These are phyloP conservation scores for Melanopsichium pennsylvanicum DNA, from an alignment of 1,284 basidiomycete genomes.

Conservation along the genomic window DNA sequence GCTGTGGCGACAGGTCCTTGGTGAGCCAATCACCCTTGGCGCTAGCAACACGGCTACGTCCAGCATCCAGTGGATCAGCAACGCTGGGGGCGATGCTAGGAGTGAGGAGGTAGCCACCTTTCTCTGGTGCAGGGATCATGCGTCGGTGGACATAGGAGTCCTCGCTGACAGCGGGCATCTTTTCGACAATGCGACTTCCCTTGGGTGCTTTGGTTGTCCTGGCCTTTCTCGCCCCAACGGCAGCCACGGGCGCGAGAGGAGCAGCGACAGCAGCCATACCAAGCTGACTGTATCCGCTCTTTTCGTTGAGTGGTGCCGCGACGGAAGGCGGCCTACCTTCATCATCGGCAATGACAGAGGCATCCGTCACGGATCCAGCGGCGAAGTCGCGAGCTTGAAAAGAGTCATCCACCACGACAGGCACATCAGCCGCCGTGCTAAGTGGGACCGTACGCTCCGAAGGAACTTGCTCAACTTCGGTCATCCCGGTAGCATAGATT, in stretches of 20 bases:
- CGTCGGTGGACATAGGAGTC: slow-evolving; percentile 23
- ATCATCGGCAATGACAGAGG: slow-evolving; percentile 23
- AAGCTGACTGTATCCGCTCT: slow-evolving; percentile 26
- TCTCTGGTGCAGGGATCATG: slow-evolving; percentile 14
- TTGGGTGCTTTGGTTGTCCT: slow-evolving; percentile 19
- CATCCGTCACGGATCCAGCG: slow-evolving; percentile 14
- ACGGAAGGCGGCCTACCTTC: slow-evolving; percentile 13
- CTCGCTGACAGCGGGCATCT: slow-evolving; percentile 31
- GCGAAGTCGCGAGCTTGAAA: slow-evolving; percentile 25
- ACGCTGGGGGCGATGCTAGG: slow-evolving; percentile 47
- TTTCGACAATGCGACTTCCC: slow-evolving; percentile 30
- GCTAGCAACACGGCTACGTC: slow-evolving; percentile 8
- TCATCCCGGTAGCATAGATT: neutral
- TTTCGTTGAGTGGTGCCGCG: slow-evolving; percentile 15
- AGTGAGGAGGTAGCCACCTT: slow-evolving; percentile 40
- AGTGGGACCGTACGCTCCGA: neutral
- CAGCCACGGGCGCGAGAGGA: slow-evolving; percentile 5
- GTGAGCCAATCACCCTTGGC: slow-evolving; percentile 49
- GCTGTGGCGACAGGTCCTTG: slow-evolving; percentile 48
- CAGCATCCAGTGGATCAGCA: slow-evolving; percentile 38
- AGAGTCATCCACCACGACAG: neutral
- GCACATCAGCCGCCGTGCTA: slow-evolving; percentile 4
- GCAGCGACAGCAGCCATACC: slow-evolving; percentile 27
- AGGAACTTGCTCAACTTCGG: neutral
- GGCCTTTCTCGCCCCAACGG: slow-evolving; percentile 3